phyloP scores from a whole-genome alignment of 306 rosid genomes.

The Trifolium pratense region DNA sequence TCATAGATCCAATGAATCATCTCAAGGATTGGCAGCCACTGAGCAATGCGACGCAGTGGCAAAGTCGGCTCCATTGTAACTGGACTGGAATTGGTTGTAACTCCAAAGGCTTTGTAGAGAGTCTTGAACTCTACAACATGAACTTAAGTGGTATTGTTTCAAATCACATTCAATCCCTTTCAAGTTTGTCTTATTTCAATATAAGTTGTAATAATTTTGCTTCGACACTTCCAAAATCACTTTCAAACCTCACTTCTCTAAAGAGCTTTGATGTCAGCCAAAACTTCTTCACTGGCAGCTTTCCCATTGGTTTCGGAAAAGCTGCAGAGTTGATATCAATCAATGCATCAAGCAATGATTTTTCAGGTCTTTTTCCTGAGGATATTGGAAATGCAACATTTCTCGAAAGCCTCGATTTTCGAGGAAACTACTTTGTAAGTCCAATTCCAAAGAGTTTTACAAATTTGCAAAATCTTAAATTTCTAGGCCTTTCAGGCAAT shows the following conservation, averaged over 20 bases:
- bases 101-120: conserved; percentile 60
- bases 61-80: conserved; percentile 56
- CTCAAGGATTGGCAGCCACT: conserved; percentile 67
- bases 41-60: conserved; percentile 39
- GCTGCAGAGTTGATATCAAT: conserved; percentile 60
- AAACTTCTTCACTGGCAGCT: conserved; percentile 73
- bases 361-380: conserved; percentile 70
- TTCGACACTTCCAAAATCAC: conserved; percentile 62
- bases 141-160: conserved; percentile 74
- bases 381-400: conserved; percentile 81
- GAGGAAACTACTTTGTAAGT: conserved; percentile 83
- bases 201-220: conserved; percentile 65
- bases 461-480: conserved; percentile 68
- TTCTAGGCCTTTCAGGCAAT: conserved; percentile 88
- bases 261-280: conserved; percentile 79
- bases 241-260: conserved; percentile 62
- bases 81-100: conserved; percentile 84
- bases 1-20: conserved; percentile 58
- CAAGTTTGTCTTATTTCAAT: conserved; percentile 58
- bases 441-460: conserved; percentile 67
- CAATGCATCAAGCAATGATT: conserved; percentile 81
- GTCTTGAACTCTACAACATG: conserved; percentile 82
- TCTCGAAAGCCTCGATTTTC: conserved; percentile 73
- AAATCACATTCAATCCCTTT: conserved; percentile 59
- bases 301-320: conserved; percentile 73